Evolutionary conservation across 495 filamentous ascomycete species (phyloP).

Genomic region (Staphylotrichum tortipilum): DNA sequence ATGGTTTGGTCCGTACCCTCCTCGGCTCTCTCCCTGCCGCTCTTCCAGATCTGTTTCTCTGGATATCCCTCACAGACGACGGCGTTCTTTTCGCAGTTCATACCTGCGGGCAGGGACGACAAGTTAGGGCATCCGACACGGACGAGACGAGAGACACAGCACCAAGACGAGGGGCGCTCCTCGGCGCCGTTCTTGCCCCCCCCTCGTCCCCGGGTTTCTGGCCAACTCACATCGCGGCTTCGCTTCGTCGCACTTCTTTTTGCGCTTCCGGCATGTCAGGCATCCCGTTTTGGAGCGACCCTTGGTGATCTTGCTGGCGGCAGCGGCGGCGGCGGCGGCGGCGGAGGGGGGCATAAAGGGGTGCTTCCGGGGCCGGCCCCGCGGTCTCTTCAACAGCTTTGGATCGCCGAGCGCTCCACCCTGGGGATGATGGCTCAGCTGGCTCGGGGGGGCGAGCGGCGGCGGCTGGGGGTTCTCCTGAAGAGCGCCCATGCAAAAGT

Average conservation of each 20-base stretch:
- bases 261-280: conserved; percentile 81
- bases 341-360: conserved; percentile 53
- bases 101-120: too few species aligned
- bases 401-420: neutral
- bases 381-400: conserved; percentile 48
- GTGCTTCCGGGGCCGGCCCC: conserved; percentile 81
- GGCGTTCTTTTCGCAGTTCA: conserved; percentile 90
- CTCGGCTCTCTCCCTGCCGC: conserved; percentile 66
- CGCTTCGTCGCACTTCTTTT: conserved; percentile 97
- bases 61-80: conserved; percentile 89
- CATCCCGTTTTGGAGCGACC: conserved; percentile 92
- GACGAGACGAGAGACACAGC: too few species aligned
- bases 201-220: too few species aligned
- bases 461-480: conserved; percentile 32
- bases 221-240: conserved; percentile 66
- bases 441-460: conserved; percentile 3
- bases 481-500: conserved; percentile 39
- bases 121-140: too few species aligned
- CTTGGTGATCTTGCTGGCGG: conserved; percentile 61
- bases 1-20: conserved; percentile 65
- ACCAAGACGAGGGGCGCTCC: too few species aligned
- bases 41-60: conserved; percentile 80
- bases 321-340: too few species aligned
- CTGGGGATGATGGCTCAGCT: too few species aligned
- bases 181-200: too few species aligned